phyloP scores from a whole-genome alignment of 2,329 filamentous ascomycete species.

The Tolypocladium pustulatum region DNA sequence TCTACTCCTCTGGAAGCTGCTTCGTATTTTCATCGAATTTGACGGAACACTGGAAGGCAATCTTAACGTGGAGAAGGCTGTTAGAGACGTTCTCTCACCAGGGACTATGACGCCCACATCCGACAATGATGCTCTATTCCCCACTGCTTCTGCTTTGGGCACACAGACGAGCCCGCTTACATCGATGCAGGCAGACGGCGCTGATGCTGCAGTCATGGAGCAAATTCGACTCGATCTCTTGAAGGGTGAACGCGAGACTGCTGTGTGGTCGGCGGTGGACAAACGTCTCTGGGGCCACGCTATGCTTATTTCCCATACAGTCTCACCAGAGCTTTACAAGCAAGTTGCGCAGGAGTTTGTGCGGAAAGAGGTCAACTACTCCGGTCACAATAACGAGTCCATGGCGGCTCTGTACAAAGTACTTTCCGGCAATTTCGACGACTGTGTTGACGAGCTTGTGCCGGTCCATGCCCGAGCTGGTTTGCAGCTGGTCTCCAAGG shows the following conservation, averaged over 20 bases:
- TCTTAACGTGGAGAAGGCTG: conserved; percentile 58
- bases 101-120: conserved; percentile 19
- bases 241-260: conserved; percentile 76
- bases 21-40: conserved; percentile 72
- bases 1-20: conserved; percentile 75
- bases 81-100: conserved; percentile 65
- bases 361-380: conserved; percentile 80
- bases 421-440: conserved; percentile 85
- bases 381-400: conserved; percentile 71
- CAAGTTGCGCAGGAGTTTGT: conserved; percentile 94
- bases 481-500: conserved; percentile 79
- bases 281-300: conserved; percentile 94
- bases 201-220: conserved; percentile 60
- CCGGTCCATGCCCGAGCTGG: conserved; percentile 86
- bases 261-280: conserved; percentile 88
- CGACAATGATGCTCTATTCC: conserved; percentile 14
- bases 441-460: conserved; percentile 91
- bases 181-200: conserved; percentile 48
- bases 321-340: conserved; percentile 80
- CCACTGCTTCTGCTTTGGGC: conserved; percentile 12
- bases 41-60: conserved; percentile 75
- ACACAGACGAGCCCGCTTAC: conserved; percentile 16
- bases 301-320: conserved; percentile 69
- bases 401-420: conserved; percentile 88
- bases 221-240: conserved; percentile 64